Conservation (phyloP, 345 rosid genomes). For the Citrus glauca region DNA sequence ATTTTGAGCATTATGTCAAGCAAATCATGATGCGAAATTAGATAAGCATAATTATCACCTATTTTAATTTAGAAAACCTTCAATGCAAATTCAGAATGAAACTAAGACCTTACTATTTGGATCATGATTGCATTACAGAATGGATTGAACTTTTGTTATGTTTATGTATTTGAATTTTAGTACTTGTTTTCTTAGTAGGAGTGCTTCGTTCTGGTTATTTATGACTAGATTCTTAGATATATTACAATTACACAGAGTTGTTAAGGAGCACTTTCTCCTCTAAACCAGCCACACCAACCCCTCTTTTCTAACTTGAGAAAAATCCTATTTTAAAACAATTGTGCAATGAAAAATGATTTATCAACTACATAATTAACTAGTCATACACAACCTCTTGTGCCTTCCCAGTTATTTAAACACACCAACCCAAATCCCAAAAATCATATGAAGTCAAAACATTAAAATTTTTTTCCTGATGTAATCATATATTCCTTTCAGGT, state of each 20-base stretch:
- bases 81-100: background rate
- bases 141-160: background rate
- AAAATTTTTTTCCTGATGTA: background rate
- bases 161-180: rapidly evolving
- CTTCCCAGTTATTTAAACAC: background rate
- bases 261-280: no score
- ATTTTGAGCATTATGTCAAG: background rate
- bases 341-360: background rate
- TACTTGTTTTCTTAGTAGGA: background rate
- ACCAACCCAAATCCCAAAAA: background rate
- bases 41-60: background rate
- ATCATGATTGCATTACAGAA: background rate
- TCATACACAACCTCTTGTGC: no score
- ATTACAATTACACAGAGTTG: background rate
- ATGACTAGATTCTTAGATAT: background rate
- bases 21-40: background rate
- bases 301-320: background rate
- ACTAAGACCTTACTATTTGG: background rate
- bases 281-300: background rate
- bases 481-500: background rate
- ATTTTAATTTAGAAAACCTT: background rate
- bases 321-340: background rate
- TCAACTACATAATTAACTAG: background rate
- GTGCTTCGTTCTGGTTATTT: background rate
- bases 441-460: background rate